A percentile compares a stretch with the other conserved stretches of the same genome.
Evolutionary conservation across 805 yeast species (phyloP).

Genomic region (Lachancea sp.): DNA sequence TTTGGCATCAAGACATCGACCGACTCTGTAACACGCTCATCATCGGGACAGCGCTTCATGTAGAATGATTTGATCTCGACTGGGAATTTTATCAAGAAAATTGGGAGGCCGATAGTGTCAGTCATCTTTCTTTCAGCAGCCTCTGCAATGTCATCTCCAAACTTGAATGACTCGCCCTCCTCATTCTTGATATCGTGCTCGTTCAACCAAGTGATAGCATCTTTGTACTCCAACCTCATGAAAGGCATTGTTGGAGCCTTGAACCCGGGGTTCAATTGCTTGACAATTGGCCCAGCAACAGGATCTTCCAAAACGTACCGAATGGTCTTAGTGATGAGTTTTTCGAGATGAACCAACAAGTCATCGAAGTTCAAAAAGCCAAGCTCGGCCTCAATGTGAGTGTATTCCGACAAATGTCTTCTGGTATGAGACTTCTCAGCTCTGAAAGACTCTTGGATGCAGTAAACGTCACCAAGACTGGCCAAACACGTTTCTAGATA

Average conservation of each 20-base stretch:
- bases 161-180: slow-evolving; percentile 85
- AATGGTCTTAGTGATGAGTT: slow-evolving; percentile 59
- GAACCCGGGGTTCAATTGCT: slow-evolving; percentile 90
- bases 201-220: slow-evolving; percentile 93
- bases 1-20: slow-evolving; percentile 98
- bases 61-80: slow-evolving; percentile 95
- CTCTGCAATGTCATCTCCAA: slow-evolving; percentile 99
- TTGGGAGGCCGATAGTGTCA: slow-evolving; percentile 88
- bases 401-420: slow-evolving; percentile 94
- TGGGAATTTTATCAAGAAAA: slow-evolving; percentile 90
- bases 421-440: slow-evolving; percentile 99
- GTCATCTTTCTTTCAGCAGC: slow-evolving; percentile 99
- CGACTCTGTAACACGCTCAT: slow-evolving; percentile 92
- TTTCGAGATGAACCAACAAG: slow-evolving; percentile 77
- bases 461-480: slow-evolving; percentile 92
- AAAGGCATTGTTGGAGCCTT: slow-evolving; percentile 79
- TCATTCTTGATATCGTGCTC: slow-evolving; percentile 92
- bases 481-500: slow-evolving; percentile 96
- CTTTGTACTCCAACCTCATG: slow-evolving; percentile 82
- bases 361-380: slow-evolving; percentile 86
- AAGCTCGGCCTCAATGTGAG: slow-evolving; percentile 94
- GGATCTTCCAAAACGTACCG: slow-evolving; percentile 82
- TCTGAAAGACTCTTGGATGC: slow-evolving; percentile 97
- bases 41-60: slow-evolving; percentile 90
- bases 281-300: slow-evolving; percentile 80